These are phyloP conservation scores for Chalaropsis thielavioides DNA, from an alignment of 2,329 filamentous ascomycete genomes.

Conservation along the genomic window DNA sequence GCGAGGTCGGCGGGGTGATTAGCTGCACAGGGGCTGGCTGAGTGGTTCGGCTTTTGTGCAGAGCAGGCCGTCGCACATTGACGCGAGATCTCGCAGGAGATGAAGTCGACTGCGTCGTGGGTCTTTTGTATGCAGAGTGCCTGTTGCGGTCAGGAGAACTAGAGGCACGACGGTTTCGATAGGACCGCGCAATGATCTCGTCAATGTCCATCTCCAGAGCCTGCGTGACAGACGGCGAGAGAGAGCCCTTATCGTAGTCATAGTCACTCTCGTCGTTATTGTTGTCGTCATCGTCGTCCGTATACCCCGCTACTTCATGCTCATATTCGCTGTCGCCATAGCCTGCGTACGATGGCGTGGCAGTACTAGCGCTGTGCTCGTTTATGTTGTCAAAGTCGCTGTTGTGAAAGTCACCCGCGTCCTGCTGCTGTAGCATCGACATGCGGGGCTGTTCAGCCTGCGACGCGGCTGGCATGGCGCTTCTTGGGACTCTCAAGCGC, in stretches of 20 bases:
- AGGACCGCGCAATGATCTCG: conserved; percentile 11
- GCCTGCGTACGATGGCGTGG: not conserved
- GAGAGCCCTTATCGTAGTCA: not conserved
- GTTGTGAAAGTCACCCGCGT: not conserved
- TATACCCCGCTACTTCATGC: not conserved
- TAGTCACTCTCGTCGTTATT: not conserved
- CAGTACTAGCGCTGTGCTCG: not conserved
- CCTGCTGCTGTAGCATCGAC: not conserved
- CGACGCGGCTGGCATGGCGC: conserved; percentile 9
- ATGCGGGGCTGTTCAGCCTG: not conserved
- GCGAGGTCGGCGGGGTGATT: conserved; percentile 11
- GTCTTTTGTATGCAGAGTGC: not conserved
- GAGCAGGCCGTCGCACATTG: not conserved
- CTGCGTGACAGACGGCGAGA: conserved; percentile 11
- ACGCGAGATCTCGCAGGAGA: not conserved
- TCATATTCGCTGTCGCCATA: conserved; percentile 6
- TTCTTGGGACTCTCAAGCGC: conserved; percentile 14
- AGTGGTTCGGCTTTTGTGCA: not conserved
- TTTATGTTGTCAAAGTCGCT: not conserved
- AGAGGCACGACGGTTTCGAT: not conserved
- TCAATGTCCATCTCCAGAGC: conserved; percentile 14
- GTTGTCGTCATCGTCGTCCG: no score
- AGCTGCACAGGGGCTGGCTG: not conserved
- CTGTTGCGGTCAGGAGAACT: not conserved
- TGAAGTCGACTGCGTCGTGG: not conserved